These are phyloP conservation scores for Phalaenopsis equestris DNA, from an alignment of 106 monocot species.

Conservation along the genomic window DNA sequence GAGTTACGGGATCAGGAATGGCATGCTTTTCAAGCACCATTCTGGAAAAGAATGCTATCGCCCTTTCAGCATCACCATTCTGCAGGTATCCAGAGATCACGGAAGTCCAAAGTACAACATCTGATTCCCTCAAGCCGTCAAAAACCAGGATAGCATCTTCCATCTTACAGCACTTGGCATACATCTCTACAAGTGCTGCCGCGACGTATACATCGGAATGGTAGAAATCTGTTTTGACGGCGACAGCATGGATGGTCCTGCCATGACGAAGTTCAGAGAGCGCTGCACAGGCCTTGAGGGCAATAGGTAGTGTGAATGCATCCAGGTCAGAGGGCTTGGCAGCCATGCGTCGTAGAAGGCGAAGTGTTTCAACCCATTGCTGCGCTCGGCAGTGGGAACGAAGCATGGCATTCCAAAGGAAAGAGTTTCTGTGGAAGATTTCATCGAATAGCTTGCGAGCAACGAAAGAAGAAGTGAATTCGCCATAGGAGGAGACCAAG, in stretches of 20 bases:
- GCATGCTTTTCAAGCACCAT: constrained; percentile 28
- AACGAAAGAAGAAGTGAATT: constrained; percentile 5
- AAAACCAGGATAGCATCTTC: constrained; percentile 39
- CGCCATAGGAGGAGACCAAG: constrained; percentile 6
- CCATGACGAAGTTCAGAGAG: constrained; percentile 18
- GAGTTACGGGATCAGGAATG: constrained; percentile 33
- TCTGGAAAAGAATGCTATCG: constrained; percentile 34
- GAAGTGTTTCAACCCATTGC: constrained; percentile 25
- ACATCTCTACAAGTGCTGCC: constrained; percentile 45
- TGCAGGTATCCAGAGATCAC: constrained; percentile 46
- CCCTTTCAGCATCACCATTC: constrained; percentile 27
- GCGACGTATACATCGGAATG: constrained; percentile 42
- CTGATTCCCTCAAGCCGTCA: constrained; percentile 29
- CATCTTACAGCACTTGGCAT: constrained; percentile 42
- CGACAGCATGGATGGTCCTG: constrained; percentile 27
- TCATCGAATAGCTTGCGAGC: constrained; percentile 43
- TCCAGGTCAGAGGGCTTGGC: constrained; percentile 8
- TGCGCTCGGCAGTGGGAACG: constrained; percentile 32
- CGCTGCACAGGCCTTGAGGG: constrained; percentile 32
- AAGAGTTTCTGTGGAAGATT: constrained; percentile 31
- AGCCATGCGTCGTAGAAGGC: constrained; percentile 19
- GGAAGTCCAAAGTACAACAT: constrained; percentile 56
- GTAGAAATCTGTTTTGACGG: constrained; percentile 14
- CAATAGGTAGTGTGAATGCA: constrained; percentile 37
- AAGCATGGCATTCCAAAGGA: constrained; percentile 44